Conservation (phyloP, 108 stramenopile species). For the Craspedostauros australis region DNA sequence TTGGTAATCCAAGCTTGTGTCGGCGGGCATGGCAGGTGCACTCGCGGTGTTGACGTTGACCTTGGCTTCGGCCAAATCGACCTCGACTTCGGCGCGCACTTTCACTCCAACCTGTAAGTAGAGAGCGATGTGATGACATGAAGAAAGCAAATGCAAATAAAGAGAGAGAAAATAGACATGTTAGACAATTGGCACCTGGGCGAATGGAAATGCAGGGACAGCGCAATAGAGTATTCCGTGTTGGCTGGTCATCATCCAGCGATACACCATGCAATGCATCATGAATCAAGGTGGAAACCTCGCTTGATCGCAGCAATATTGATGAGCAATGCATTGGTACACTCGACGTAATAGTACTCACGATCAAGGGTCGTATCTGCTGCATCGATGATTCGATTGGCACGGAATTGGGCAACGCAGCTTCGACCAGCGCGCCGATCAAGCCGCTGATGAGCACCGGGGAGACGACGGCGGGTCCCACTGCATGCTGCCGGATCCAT, state of each 20-base stretch:
- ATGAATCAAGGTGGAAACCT: too few relatives aligned
- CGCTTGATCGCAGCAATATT: too few relatives aligned
- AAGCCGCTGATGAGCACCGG: slow-evolving; percentile 39
- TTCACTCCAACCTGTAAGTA: slow-evolving; percentile 26
- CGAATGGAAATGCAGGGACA: neutral
- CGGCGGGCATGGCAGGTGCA: neutral
- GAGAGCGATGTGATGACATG: too few relatives aligned
- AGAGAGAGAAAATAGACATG: neutral
- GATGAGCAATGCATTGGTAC: neutral
- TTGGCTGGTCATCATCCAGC: too few relatives aligned
- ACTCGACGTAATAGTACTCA: slow-evolving; percentile 6
- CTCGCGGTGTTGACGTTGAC: neutral
- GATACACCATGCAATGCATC: too few relatives aligned
- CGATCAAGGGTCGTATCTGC: slow-evolving; percentile 39
- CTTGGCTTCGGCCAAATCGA: slow-evolving; percentile 3
- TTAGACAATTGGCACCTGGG: neutral
- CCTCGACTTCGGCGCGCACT: slow-evolving; percentile 27
- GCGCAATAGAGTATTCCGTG: too few relatives aligned
- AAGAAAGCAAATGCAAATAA: neutral
- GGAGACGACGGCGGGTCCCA: slow-evolving; percentile 47
- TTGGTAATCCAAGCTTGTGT: too few relatives aligned
- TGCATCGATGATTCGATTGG: slow-evolving; percentile 16
- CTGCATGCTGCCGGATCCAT: slow-evolving; percentile 41
- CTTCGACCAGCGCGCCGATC: slow-evolving; percentile 48
- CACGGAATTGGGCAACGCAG: slow-evolving; percentile 34